Conservation (phyloP, 2,329 filamentous ascomycete species). For the Monosporascus sp. region DNA sequence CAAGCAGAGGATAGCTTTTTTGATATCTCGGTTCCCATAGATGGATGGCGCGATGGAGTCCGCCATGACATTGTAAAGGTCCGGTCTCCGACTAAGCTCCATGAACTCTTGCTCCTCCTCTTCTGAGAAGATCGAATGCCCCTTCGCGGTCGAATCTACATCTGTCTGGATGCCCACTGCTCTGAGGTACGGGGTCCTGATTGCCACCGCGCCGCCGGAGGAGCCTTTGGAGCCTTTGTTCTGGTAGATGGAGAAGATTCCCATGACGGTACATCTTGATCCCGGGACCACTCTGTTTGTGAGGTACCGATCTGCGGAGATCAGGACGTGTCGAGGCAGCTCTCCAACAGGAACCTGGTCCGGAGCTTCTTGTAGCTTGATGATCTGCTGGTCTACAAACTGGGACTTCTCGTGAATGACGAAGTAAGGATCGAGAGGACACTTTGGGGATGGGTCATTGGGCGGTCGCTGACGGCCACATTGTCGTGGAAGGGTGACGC, state of each 20-base stretch:
- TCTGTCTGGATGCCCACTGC: slow-evolving; percentile 91
- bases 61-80: slow-evolving; percentile 87
- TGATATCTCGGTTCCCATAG: slow-evolving; percentile 93
- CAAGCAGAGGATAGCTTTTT: slow-evolving; percentile 92
- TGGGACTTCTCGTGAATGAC: slow-evolving; percentile 89
- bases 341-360: slow-evolving; percentile 97
- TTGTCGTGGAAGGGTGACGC: slow-evolving; percentile 74
- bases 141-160: slow-evolving; percentile 82
- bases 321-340: slow-evolving; percentile 86
- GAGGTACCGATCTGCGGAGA: slow-evolving; percentile 93
- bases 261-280: slow-evolving; percentile 90
- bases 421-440: slow-evolving; percentile 91
- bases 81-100: slow-evolving; percentile 82
- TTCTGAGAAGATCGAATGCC: slow-evolving; percentile 77
- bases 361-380: slow-evolving; percentile 95
- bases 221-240: slow-evolving; percentile 79
- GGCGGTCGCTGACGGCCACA: slow-evolving; percentile 61
- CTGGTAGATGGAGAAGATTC: slow-evolving; percentile 97
- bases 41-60: slow-evolving; percentile 95
- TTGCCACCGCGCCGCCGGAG: slow-evolving; percentile 77
- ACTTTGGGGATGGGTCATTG: slow-evolving; percentile 66
- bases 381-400: slow-evolving; percentile 96
- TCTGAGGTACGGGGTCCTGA: slow-evolving; percentile 89
- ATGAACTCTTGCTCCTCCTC: slow-evolving; percentile 96
- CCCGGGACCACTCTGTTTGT: slow-evolving; percentile 95